Conservation (phyloP, 148 eudicot genomes). For the Rhododendron mucronatum region DNA sequence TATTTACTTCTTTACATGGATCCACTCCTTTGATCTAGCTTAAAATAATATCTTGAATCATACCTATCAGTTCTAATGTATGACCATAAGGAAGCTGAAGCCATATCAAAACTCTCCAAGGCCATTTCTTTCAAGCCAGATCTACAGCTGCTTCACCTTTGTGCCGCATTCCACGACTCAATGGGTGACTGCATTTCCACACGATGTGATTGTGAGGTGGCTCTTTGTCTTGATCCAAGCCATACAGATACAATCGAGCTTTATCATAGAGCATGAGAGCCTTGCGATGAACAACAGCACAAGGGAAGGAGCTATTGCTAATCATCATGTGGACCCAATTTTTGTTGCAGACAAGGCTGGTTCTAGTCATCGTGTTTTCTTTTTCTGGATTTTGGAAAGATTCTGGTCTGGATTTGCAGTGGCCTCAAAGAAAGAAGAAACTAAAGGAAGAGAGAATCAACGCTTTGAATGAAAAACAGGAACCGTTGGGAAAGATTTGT, state of each 20-base stretch:
- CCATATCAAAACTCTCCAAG: slow-evolving; percentile 53
- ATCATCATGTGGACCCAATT: too few species aligned
- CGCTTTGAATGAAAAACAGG: not conserved
- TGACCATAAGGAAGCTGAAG: slow-evolving; percentile 66
- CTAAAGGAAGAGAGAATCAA: not conserved
- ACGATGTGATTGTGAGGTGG: not conserved
- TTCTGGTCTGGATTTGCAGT: not conserved
- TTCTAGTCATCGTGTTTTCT: not conserved
- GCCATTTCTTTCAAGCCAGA: slow-evolving; percentile 67
- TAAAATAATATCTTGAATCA: not conserved
- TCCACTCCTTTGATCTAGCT: not conserved
- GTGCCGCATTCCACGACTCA: slow-evolving; percentile 66
- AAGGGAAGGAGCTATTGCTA: too few species aligned
- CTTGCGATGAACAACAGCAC: too few species aligned
- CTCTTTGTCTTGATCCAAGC: too few species aligned
- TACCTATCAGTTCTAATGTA: slow-evolving; percentile 54
- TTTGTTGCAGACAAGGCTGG: too few species aligned
- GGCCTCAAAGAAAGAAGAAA: slow-evolving; percentile 2
- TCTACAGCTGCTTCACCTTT: slow-evolving; percentile 61
- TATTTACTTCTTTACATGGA: not conserved
- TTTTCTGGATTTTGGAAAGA: not conserved
- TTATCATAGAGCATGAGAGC: too few species aligned
- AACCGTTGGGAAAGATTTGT: not conserved
- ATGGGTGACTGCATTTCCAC: slow-evolving; percentile 44
- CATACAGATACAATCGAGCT: too few species aligned